Conservation (phyloP, 139 green algal genomes). For the Chlorella sp. region DNA sequence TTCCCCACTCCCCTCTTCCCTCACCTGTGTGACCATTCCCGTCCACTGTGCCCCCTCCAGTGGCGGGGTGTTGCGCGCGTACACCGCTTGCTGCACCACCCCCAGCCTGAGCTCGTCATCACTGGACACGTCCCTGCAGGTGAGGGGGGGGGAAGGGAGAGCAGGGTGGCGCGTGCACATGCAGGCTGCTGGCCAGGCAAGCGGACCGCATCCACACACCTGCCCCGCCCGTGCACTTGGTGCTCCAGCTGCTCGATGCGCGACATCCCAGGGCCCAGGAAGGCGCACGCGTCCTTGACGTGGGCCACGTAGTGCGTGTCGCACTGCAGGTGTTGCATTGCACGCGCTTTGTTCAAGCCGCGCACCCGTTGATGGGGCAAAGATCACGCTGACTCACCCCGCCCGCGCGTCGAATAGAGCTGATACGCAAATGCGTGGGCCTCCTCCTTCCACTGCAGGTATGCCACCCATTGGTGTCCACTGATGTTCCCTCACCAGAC, state of each 20-base stretch:
- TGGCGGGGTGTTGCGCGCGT: constrained; percentile 55
- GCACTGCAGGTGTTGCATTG: constrained; percentile 37
- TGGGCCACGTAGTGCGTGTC: constrained; percentile 95
- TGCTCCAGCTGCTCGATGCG: constrained; percentile 62
- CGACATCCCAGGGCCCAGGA: constrained; percentile 85
- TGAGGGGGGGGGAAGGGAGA: background rate
- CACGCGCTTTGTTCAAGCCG: background rate
- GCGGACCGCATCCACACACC: constrained; percentile 11
- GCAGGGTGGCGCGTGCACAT: background rate
- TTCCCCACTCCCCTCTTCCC: too few species aligned
- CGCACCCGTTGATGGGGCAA: too few species aligned
- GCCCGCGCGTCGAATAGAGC: background rate
- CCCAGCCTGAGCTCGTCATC: constrained; percentile 85
- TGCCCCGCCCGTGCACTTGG: constrained; percentile 50
- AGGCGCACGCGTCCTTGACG: constrained; percentile 94
- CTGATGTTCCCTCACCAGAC: constrained; percentile 37
- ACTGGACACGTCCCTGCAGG: constrained; percentile 46
- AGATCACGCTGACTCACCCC: background rate
- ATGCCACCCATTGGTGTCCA: background rate
- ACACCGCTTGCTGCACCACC: constrained; percentile 50
- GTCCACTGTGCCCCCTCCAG: constrained; percentile 92
- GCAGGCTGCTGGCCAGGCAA: background rate
- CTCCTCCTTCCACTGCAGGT: background rate
- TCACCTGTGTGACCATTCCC: constrained; percentile 79
- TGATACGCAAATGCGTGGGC: background rate